Conservation (phyloP, 2,329 filamentous ascomycete genomes). For the Claviceps purpurea region DNA sequence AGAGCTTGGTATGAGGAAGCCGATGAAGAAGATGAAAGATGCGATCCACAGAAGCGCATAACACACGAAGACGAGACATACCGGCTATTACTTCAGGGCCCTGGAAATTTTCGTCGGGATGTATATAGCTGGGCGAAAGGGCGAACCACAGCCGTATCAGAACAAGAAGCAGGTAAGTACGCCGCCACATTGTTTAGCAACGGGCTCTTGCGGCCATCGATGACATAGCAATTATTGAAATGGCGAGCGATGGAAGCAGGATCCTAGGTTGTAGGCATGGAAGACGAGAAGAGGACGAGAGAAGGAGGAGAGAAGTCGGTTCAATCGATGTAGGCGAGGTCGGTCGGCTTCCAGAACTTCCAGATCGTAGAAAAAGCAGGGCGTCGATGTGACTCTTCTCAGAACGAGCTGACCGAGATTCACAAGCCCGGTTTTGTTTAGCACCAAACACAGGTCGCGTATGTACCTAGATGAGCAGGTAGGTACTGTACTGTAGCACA, state of each 20-base stretch:
- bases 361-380: conserved; percentile 5
- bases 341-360: not conserved
- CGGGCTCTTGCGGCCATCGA: conserved; percentile 4
- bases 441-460: not conserved
- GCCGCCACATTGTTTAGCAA: conserved; percentile 63
- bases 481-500: not conserved
- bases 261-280: conserved; percentile 9
- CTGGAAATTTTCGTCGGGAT: conserved; percentile 98
- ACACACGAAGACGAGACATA: conserved; percentile 31
- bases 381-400: not conserved
- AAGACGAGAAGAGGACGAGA: conserved; percentile 2
- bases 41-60: not conserved
- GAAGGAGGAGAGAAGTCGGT: not conserved
- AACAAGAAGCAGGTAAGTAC: conserved; percentile 72
- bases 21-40: not conserved
- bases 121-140: conserved; percentile 86
- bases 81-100: conserved; percentile 94
- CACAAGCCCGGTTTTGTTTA: too few species aligned
- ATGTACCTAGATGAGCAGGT: not conserved
- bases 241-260: conserved; percentile 4
- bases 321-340: conserved; percentile 2
- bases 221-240: conserved; percentile 16
- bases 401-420: not conserved
- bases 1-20: not conserved
- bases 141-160: conserved; percentile 88